These are phyloP conservation scores for Podila horticola DNA, from an alignment of 192 early-diverging fungal genomes.

Conservation along the genomic window DNA sequence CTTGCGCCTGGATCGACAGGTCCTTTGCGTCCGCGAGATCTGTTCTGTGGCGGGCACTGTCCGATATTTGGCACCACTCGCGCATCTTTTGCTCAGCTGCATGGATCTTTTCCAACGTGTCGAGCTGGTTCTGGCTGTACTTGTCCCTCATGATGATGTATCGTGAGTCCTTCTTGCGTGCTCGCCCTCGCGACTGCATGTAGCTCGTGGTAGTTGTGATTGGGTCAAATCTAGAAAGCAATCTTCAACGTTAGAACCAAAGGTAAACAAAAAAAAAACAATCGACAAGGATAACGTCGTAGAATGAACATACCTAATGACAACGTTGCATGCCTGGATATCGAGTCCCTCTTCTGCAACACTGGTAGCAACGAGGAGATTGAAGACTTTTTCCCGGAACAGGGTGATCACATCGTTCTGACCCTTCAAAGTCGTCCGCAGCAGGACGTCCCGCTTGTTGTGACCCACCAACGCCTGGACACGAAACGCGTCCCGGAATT, in stretches of 20 bases:
- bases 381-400: slow-evolving; percentile 74
- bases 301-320: slow-evolving; percentile 66
- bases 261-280: background rate
- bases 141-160: slow-evolving; percentile 74
- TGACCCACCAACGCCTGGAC: slow-evolving; percentile 69
- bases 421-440: slow-evolving; percentile 57
- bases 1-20: slow-evolving; percentile 19
- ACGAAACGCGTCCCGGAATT: slow-evolving; percentile 56
- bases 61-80: slow-evolving; percentile 63
- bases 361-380: slow-evolving; percentile 88
- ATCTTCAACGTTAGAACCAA: too few species aligned
- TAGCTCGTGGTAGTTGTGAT: slow-evolving; percentile 78
- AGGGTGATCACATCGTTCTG: slow-evolving; percentile 70
- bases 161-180: slow-evolving; percentile 72
- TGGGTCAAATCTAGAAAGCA: slow-evolving; percentile 71
- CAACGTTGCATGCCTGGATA: slow-evolving; percentile 88
- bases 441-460: slow-evolving; percentile 49
- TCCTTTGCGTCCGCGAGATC: slow-evolving; percentile 13
- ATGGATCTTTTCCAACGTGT: slow-evolving; percentile 55
- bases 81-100: slow-evolving; percentile 67
- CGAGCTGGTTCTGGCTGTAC: background rate
- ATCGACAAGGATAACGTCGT: too few species aligned
- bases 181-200: slow-evolving; percentile 91
- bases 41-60: slow-evolving; percentile 4
- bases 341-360: slow-evolving; percentile 97